These are phyloP conservation scores for Fraxinus dipetala DNA, from an alignment of 305 asterid genomes.

Conservation along the genomic window DNA sequence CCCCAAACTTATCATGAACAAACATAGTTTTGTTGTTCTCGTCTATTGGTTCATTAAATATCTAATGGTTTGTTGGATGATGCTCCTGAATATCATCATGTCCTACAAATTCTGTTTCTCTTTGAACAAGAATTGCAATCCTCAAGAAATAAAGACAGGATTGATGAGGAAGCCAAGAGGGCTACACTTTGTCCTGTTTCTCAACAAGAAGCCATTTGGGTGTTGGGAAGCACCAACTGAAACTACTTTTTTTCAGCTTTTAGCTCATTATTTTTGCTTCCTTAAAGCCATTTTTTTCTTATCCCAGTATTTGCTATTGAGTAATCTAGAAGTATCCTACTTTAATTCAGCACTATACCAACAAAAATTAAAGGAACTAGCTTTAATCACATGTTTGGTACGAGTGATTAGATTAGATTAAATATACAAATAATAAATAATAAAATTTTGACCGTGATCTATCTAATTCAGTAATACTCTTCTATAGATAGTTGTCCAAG, in stretches of 20 bases:
- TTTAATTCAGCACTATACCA: too few species aligned
- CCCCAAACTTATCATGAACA: not conserved
- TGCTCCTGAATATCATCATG: not conserved
- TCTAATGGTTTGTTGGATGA: not conserved
- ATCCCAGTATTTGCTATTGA: too few species aligned
- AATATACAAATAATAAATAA: too few species aligned
- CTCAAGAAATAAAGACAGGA: not conserved
- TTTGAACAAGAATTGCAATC: not conserved
- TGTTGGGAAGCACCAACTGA: slow-evolving; percentile 4
- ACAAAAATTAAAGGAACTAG: too few species aligned
- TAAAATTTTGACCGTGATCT: too few species aligned
- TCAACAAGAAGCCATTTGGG: slow-evolving; percentile 9
- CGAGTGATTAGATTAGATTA: too few species aligned
- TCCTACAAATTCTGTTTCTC: not conserved
- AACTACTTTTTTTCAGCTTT: not conserved
- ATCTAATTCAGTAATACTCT: too few species aligned
- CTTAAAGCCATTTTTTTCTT: slow-evolving; percentile 21
- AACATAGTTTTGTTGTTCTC: not conserved
- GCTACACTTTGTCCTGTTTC: slow-evolving; percentile 9
- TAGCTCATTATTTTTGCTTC: slow-evolving; percentile 20
- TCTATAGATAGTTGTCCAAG: too few species aligned
- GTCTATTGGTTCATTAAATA: not conserved
- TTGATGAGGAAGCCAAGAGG: not conserved
- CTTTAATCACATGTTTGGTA: too few species aligned
- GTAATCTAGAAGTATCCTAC: too few species aligned